Conservation (phyloP, 1,139 yeast genomes). For the Debaryomyces subglobosus region DNA sequence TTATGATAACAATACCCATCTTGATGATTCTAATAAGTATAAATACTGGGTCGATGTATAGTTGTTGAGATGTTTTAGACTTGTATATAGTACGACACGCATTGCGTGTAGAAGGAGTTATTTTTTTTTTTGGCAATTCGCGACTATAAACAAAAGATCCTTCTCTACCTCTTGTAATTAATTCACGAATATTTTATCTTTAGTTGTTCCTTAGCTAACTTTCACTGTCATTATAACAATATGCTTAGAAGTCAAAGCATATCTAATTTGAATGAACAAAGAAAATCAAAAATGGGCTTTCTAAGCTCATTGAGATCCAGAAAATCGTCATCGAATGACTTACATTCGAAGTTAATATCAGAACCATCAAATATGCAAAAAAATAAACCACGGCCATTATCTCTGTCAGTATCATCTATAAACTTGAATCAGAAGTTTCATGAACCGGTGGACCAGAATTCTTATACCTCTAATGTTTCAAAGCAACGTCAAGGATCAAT, state of each 20-base stretch:
- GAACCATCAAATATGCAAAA: constrained; percentile 10
- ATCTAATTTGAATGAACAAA: constrained; percentile 27
- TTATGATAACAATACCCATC: constrained; percentile 14
- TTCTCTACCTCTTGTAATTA: neutral
- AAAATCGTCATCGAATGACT: constrained; percentile 19
- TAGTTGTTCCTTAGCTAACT: neutral
- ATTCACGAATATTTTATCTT: neutral
- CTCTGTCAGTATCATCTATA: constrained; percentile 18
- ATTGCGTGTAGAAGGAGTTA: constrained; percentile 6
- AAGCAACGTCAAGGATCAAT: constrained; percentile 13
- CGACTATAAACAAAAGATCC: constrained; percentile 5
- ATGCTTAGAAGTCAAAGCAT: constrained; percentile 40
- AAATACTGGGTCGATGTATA: constrained; percentile 19
- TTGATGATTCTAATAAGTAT: constrained; percentile 19
- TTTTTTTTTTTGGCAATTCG: constrained; percentile 4
- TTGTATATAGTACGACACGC: constrained; percentile 3
- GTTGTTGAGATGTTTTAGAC: neutral
- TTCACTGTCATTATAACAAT: neutral
- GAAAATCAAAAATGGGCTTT: constrained; percentile 23
- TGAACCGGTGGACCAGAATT: constrained; percentile 7
- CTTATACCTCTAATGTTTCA: constrained; percentile 16
- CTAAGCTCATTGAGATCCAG: constrained; percentile 26
- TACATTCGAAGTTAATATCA: constrained; percentile 11
- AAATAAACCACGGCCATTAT: constrained; percentile 20
- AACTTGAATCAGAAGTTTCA: constrained; percentile 16